Evolutionary conservation across 331 rosid genomes (phyloP).

Genomic region (Pyrus hybrid): DNA sequence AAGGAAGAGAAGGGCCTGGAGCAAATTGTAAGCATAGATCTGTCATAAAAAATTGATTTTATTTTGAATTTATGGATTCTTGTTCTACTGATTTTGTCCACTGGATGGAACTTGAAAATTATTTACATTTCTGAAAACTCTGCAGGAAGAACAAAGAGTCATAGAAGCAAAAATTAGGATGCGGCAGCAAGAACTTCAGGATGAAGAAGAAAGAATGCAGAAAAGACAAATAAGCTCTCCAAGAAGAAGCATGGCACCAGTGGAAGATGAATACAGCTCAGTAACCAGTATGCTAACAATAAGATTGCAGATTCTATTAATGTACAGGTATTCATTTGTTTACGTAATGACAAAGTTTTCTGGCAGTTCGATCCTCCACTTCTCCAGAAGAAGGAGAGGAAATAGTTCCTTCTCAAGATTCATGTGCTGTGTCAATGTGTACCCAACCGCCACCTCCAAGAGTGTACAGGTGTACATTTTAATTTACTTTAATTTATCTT

Average conservation of each 20-base stretch:
- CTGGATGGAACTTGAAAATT: not conserved
- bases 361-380: conserved; percentile 44
- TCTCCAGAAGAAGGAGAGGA: conserved; percentile 66
- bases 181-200: conserved; percentile 80
- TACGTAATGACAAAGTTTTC: not conserved
- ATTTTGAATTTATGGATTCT: not conserved
- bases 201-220: conserved; percentile 85
- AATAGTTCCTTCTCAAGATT: conserved; percentile 56
- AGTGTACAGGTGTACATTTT: conserved; percentile 27
- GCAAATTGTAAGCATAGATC: conserved; percentile 64
- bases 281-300: conserved; percentile 45
- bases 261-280: conserved; percentile 48
- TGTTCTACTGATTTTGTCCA: not conserved
- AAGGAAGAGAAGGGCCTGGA: conserved; percentile 93
- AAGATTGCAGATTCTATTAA: conserved; percentile 4
- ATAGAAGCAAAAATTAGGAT: conserved; percentile 98
- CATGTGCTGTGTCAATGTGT: conserved; percentile 38
- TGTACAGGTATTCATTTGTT: not conserved
- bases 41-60: not conserved
- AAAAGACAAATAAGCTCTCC: conserved; percentile 52
- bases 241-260: conserved; percentile 34
- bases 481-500: not conserved
- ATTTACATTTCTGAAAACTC: conserved; percentile 8
- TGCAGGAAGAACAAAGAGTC: conserved; percentile 96
- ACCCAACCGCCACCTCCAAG: conserved; percentile 44